A percentile compares a stretch with the other conserved stretches of the same genome.
Evolutionary conservation across 768 basidiomycete genomes (phyloP).

Genomic region (Gymnopilus dilepis): DNA sequence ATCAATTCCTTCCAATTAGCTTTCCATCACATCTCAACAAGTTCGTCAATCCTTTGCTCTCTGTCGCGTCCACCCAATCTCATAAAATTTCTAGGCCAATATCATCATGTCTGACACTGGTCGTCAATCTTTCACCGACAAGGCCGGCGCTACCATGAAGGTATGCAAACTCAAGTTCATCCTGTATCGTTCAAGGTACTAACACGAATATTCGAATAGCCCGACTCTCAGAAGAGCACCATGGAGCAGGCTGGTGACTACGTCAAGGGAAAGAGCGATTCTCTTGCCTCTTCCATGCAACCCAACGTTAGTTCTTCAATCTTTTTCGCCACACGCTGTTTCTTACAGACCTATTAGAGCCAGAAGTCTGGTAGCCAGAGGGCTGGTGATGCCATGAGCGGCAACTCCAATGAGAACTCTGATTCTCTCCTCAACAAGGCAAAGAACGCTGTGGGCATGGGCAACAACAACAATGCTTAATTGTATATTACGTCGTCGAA

Average conservation of each 20-base stretch:
- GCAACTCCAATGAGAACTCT: slow-evolving; percentile 55
- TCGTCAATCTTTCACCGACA: slow-evolving; percentile 66
- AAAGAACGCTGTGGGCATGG: slow-evolving; percentile 57
- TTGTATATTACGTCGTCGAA: background rate
- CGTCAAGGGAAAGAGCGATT: slow-evolving; percentile 53
- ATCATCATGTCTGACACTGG: slow-evolving; percentile 57
- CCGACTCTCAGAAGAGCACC: slow-evolving; percentile 62
- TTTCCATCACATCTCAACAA: slow-evolving; percentile 8
- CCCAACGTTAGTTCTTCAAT: slow-evolving; percentile 44
- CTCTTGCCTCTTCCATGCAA: slow-evolving; percentile 50
- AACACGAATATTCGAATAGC: slow-evolving; percentile 35
- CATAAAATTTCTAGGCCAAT: slow-evolving; percentile 2
- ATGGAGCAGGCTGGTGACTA: slow-evolving; percentile 56
- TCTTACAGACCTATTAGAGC: slow-evolving; percentile 34
- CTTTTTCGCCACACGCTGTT: background rate
- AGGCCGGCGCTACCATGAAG: slow-evolving; percentile 55
- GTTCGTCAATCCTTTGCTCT: slow-evolving; percentile 16
- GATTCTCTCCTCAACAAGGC: slow-evolving; percentile 54
- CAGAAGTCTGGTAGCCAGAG: slow-evolving; percentile 59
- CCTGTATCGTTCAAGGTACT: background rate
- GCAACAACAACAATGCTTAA: slow-evolving; percentile 34
- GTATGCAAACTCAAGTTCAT: slow-evolving; percentile 28
- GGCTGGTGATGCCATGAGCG: slow-evolving; percentile 50
- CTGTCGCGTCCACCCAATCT: background rate
- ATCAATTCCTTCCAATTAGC: slow-evolving; percentile 3